phyloP scores from a whole-genome alignment of 2,329 filamentous ascomycete genomes.

The Monosporascus ibericus region DNA sequence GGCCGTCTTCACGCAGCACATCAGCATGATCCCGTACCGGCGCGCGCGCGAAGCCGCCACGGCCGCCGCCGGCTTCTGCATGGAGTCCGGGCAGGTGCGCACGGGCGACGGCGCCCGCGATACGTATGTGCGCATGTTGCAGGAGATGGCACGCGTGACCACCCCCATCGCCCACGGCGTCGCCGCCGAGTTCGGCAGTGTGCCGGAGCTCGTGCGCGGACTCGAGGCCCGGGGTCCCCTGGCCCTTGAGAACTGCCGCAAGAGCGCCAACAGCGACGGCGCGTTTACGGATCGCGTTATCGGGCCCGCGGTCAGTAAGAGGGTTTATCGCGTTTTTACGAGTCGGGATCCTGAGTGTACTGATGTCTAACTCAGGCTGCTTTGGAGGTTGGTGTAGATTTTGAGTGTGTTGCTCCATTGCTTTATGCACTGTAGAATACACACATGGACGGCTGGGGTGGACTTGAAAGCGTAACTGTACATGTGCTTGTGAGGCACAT shows the following conservation, averaged over 20 bases:
- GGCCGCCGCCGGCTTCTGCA: conserved; percentile 63
- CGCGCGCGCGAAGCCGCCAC: conserved; percentile 42
- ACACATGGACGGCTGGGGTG: too few relatives aligned
- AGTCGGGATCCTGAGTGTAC: not conserved
- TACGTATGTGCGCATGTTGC: conserved; percentile 69
- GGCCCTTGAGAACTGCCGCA: conserved; percentile 55
- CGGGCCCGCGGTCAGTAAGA: conserved; percentile 52
- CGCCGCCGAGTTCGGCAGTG: conserved; percentile 51
- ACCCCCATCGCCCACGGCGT: conserved; percentile 67
- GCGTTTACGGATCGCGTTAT: conserved; percentile 47
- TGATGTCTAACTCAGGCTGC: not conserved
- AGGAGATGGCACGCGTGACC: conserved; percentile 68
- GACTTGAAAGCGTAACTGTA: too few relatives aligned
- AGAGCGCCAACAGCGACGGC: conserved; percentile 52
- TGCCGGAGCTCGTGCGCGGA: conserved; percentile 51
- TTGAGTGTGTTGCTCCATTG: too few relatives aligned
- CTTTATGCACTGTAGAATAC: too few relatives aligned
- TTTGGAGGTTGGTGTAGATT: too few relatives aligned
- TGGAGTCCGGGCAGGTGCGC: conserved; percentile 71
- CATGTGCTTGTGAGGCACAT: too few relatives aligned
- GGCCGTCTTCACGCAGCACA: conserved; percentile 67
- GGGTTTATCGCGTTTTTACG: conserved; percentile 53
- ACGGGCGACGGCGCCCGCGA: conserved; percentile 60
- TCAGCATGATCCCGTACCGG: conserved; percentile 69
- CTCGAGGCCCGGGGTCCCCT: conserved; percentile 54